These are phyloP conservation scores for Didymella lethalis DNA, from an alignment of 2,329 filamentous ascomycete genomes.

Conservation along the genomic window DNA sequence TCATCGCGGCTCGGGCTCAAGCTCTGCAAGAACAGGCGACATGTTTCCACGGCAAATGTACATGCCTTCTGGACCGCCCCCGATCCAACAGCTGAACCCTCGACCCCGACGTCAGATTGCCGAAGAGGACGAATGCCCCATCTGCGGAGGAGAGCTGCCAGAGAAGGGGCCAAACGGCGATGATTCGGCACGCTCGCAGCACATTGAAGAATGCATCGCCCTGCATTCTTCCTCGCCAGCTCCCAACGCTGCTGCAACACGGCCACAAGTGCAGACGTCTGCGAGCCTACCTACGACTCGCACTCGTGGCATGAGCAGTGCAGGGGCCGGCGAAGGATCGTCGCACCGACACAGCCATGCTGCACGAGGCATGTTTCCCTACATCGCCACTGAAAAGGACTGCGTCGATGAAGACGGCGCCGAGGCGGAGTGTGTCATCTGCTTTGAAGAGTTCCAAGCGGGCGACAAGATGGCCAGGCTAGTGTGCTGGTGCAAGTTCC, in stretches of 20 bases:
- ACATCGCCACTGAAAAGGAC: slow-evolving; percentile 69
- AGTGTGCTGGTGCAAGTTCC: slow-evolving; percentile 71
- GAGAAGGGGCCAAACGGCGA: slow-evolving; percentile 53
- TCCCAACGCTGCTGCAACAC: slow-evolving; percentile 21
- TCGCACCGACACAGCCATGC: slow-evolving; percentile 37
- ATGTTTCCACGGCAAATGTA: slow-evolving; percentile 31
- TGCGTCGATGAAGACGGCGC: slow-evolving; percentile 63
- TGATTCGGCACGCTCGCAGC: slow-evolving; percentile 53
- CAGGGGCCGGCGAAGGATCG: slow-evolving; percentile 36
- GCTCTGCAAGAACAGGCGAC: slow-evolving; percentile 23
- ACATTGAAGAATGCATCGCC: slow-evolving; percentile 55
- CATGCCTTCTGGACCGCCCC: slow-evolving; percentile 22
- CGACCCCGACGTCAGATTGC: slow-evolving; percentile 44
- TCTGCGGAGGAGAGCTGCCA: slow-evolving; percentile 77
- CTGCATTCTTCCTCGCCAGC: slow-evolving; percentile 39
- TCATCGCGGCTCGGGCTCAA: slow-evolving; percentile 19
- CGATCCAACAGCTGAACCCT: slow-evolving; percentile 29
- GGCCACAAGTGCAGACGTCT: slow-evolving; percentile 30
- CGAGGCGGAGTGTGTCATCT: slow-evolving; percentile 68
- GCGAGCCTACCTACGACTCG: slow-evolving; percentile 40
- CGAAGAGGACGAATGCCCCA: slow-evolving; percentile 81
- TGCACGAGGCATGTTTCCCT: slow-evolving; percentile 57
- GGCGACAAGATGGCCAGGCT: slow-evolving; percentile 67
- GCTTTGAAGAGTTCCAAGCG: slow-evolving; percentile 69
- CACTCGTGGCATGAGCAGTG: slow-evolving; percentile 46